These are phyloP conservation scores for Pleodorina starrii DNA, from an alignment of 139 green algal species.

Conservation along the genomic window DNA sequence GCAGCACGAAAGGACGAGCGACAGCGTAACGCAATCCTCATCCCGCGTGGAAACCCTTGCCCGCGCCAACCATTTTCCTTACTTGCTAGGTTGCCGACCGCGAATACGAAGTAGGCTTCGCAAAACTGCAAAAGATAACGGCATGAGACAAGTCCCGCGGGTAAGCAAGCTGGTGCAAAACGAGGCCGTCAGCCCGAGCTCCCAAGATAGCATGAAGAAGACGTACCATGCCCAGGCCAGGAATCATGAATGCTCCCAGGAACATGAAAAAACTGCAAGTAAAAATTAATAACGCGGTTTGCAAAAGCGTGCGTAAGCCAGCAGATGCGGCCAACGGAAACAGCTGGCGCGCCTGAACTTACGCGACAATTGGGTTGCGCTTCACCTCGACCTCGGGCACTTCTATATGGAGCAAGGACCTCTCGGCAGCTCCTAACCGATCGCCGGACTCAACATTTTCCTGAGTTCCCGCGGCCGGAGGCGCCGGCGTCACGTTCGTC, in stretches of 20 bases:
- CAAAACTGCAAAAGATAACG: constrained; percentile 40
- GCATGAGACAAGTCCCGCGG: too few species aligned
- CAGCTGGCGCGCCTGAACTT: not conserved
- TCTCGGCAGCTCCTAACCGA: not conserved
- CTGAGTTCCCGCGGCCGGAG: too few species aligned
- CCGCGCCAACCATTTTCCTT: too few species aligned
- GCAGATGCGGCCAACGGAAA: not conserved
- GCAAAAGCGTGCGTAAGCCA: not conserved
- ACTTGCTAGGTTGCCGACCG: constrained; percentile 29
- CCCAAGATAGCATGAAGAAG: not conserved
- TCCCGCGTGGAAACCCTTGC: not conserved
- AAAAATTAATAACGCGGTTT: not conserved
- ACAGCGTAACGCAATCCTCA: not conserved
- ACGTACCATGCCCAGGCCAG: constrained; percentile 40
- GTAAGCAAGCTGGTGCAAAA: not conserved
- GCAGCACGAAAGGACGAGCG: not conserved
- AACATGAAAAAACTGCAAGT: constrained; percentile 27
- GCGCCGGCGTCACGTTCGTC: too few species aligned
- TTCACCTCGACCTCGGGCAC: not conserved
- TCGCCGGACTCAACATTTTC: not conserved
- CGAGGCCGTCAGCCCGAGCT: not conserved
- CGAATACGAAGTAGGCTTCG: constrained; percentile 47
- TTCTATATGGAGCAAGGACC: not conserved
- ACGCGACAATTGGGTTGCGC: not conserved
- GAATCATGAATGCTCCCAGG: constrained; percentile 43